Evolutionary conservation across 2,329 filamentous ascomycete genomes (phyloP), one percentile per base, ranked within the genome.

Genomic region (Ceratocystis harringtonii): DNA sequence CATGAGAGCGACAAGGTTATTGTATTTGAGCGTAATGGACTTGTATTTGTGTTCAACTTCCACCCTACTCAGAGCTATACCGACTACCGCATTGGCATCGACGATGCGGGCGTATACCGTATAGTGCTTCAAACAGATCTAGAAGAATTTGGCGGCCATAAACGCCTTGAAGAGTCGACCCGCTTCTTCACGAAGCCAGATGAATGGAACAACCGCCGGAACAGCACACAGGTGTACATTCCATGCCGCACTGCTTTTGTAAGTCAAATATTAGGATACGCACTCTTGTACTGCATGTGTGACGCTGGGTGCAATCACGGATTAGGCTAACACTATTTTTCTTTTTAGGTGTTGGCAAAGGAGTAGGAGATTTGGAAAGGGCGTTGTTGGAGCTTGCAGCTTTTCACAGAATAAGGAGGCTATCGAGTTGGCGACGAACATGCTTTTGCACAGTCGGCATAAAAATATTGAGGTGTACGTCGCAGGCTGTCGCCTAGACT

Each of bases 1-100:
- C 86, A 99, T 73, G 91, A 97, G 73, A 79, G 76, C 22, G 94
- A 99, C 77, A 99, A 97, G 78, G 86, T 97, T 55, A 84, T 99
- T 69, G 92, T 96, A 2, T 99, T 96, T 74, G 94, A 99, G 78
- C 84, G 94, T 41, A 94, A 85, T 1, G 92, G 92, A 0, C 78
- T 96, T 67, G 79, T 99, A 10, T 99, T 92, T 80, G 82, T 96
- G 71, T 97, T 99, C 81, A 99, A 99, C 77, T 96, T 97, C 80
- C 86, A 97, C 73, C 85, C 89, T 0, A 84, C 83, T 32, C 78
- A 87, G 70, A 96, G 90, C 75, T 99, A 88, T 76, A 86, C 87
- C 10, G 94, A 97, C 76, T 99, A 96, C 74, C 85, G 92, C 45
- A 87, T 99, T 60, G 94, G 94, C 19, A 81, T 99, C 48, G 90